phyloP scores from a whole-genome alignment of 495 filamentous ascomycete genomes.

The Mycothermus thermophilus region DNA sequence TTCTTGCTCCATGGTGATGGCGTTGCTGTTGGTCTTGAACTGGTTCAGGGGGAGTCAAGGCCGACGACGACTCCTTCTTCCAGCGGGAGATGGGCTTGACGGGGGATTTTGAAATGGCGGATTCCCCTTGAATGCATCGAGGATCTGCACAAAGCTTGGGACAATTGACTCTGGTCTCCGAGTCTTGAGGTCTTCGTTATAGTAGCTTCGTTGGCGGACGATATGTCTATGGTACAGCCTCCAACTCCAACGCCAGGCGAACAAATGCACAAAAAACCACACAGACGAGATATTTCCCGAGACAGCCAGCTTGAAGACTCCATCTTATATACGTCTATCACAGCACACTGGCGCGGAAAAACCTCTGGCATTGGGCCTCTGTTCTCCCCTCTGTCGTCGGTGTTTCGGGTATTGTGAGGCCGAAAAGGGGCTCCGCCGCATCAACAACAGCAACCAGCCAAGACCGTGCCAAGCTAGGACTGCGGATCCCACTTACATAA shows the following conservation, averaged over 20 bases:
- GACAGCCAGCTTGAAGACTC: too few relatives aligned
- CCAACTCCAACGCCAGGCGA: too few relatives aligned
- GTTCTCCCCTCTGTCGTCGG: too few relatives aligned
- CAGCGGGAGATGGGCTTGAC: conserved; percentile 7
- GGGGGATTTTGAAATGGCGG: conserved; percentile 6
- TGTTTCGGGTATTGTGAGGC: too few relatives aligned
- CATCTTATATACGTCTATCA: too few relatives aligned
- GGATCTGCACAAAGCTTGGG: not conserved
- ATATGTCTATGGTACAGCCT: too few relatives aligned
- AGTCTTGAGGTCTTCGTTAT: not conserved
- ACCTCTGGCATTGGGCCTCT: too few relatives aligned
- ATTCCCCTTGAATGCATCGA: not conserved
- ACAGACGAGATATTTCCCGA: too few relatives aligned
- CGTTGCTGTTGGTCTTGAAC: not conserved
- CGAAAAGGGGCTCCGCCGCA: conserved; percentile 2
- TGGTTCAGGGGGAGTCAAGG: conserved; percentile 1
- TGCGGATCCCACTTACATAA: conserved; percentile 4
- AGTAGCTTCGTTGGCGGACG: not conserved
- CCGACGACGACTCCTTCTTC: conserved; percentile 6
- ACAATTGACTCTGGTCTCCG: not conserved
- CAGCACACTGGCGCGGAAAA: too few relatives aligned
- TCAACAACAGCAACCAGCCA: conserved; percentile 1
- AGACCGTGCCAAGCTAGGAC: conserved; percentile 1
- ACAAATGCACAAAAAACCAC: too few relatives aligned
- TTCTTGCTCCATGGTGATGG: conserved; percentile 5